Evolutionary conservation across 257 asterid genomes (phyloP).

Genomic region (Prunella vulgaris): DNA sequence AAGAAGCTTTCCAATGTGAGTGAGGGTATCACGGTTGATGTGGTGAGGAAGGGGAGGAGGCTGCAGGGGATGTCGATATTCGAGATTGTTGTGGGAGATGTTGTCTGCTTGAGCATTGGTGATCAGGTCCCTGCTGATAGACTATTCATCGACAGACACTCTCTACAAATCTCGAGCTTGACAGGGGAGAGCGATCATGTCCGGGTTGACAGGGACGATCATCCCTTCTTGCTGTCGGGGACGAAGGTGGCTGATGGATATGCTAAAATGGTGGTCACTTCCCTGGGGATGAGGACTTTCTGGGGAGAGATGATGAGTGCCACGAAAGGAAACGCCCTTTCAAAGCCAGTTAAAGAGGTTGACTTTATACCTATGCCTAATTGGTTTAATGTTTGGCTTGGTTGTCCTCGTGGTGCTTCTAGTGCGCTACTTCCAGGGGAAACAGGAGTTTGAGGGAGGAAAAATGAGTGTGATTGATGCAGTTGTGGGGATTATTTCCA

Average conservation of each 20-base stretch:
- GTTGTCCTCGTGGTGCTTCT: constrained; percentile 31
- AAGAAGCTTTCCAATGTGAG: constrained; percentile 24
- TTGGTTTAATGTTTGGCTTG: no score
- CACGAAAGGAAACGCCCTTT: constrained; percentile 24
- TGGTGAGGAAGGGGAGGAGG: constrained; percentile 25
- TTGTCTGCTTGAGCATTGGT: constrained; percentile 35
- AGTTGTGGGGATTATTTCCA: no score
- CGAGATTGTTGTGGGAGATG: constrained; percentile 29
- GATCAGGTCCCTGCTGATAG: constrained; percentile 49
- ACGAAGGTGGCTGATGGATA: constrained; percentile 33
- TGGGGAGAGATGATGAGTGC: constrained; percentile 39
- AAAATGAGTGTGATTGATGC: no score
- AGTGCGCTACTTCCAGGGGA: constrained; percentile 22
- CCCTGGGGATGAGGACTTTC: constrained; percentile 28
- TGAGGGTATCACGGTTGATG: constrained; percentile 10
- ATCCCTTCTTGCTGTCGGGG: constrained; percentile 30
- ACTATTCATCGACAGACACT: constrained; percentile 34
- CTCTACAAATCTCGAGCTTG: constrained; percentile 33
- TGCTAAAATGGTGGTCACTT: constrained; percentile 29
- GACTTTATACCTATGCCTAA: no score
- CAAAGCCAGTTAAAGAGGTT: no score
- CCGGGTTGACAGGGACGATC: neutral
- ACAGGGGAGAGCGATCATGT: constrained; percentile 35
- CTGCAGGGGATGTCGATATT: constrained; percentile 23
- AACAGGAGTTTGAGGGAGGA: constrained; percentile 21